Evolutionary conservation across 495 filamentous ascomycete species (phyloP).

Genomic region (Penicillium antarcticum): DNA sequence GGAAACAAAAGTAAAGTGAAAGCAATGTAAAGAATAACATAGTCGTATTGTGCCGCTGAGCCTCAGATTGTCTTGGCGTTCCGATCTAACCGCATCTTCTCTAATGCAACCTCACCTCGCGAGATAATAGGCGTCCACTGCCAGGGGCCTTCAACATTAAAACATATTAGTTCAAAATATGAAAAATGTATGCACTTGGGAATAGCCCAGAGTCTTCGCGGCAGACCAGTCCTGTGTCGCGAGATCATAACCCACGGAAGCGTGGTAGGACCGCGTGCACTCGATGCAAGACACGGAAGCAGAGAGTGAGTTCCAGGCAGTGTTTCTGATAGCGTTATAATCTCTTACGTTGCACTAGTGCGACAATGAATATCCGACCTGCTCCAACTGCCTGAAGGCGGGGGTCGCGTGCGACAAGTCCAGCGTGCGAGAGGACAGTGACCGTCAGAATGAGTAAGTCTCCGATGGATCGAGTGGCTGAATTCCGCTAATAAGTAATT

Average conservation of each 20-base stretch:
- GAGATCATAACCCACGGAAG: constrained; percentile 46
- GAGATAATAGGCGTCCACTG: background rate
- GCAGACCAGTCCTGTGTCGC: constrained; percentile 20
- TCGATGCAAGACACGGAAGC: constrained; percentile 51
- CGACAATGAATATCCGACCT: constrained; percentile 44
- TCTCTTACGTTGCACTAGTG: constrained; percentile 20
- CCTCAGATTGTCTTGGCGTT: constrained; percentile 4
- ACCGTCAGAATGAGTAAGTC: constrained; percentile 40
- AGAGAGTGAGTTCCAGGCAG: constrained; percentile 30
- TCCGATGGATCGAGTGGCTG: background rate
- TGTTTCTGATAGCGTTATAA: background rate
- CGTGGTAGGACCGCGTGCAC: constrained; percentile 50
- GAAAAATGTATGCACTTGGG: constrained; percentile 16
- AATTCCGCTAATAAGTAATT: background rate
- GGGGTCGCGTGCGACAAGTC: constrained; percentile 47
- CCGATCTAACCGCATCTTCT: constrained; percentile 1
- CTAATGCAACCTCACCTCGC: background rate
- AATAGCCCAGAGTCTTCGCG: constrained; percentile 17
- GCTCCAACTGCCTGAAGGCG: constrained; percentile 50
- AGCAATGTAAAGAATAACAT: too few relatives aligned
- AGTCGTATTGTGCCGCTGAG: too few relatives aligned
- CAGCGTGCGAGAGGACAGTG: constrained; percentile 40
- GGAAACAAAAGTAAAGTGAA: too few relatives aligned
- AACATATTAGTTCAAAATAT: constrained; percentile 1
- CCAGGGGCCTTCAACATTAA: background rate